Base-by-base conservation (phyloP, 2,329 filamentous ascomycete species). In the Colletotrichum lini region DNA sequence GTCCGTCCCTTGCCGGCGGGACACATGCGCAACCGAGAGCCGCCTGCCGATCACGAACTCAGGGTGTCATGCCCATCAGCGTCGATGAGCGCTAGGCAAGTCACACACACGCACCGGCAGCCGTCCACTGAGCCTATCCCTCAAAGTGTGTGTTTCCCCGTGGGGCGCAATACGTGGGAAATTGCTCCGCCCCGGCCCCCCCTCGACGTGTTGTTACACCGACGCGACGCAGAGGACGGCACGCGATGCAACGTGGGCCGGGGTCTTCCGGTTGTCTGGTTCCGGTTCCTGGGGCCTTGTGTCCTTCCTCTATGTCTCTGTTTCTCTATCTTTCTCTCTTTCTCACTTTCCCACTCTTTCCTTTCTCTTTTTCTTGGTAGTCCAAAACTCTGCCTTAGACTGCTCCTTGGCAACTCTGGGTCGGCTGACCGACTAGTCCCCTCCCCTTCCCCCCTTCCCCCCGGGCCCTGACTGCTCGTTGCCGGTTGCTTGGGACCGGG, bases 201-300 rank as follows among this genome's bases (percentile, higher is more conserved):
- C 44, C 56, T 67, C 67, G 67, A 70, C 35, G 40, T 45, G 7
- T 61, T 57, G 63, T 70, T 62, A 67, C 67, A 70, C 67, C 67
- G 63, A 70, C 63, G 57, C 57, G 40, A 70, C 63, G 23, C 50
- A 23, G 15, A 30, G 26, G 18, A 23, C 35, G 45, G 56, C 54
- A 62, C 35, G 30, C 59, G 35, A 35, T n/a, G 13, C 47, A 52
- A 52, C 4, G 58, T 23, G 44, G 23, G 16, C 30, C 16, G 23
- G 15, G 40, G 57, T 16, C 42, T 21, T 23, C 13, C 26, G 30
- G 26, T 30, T 8, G 30, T 30, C 30, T 30, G 35, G 50, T 35
- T 54, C 13, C 18, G 30, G 21, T 38, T 63, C 10, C 30, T 38
- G 26, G 44, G 44, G 44, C 44, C 44, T 45, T 45, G 44, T 18